phyloP scores from a whole-genome alignment of 78 protist species.

The Dictyostelium citrinum region DNA sequence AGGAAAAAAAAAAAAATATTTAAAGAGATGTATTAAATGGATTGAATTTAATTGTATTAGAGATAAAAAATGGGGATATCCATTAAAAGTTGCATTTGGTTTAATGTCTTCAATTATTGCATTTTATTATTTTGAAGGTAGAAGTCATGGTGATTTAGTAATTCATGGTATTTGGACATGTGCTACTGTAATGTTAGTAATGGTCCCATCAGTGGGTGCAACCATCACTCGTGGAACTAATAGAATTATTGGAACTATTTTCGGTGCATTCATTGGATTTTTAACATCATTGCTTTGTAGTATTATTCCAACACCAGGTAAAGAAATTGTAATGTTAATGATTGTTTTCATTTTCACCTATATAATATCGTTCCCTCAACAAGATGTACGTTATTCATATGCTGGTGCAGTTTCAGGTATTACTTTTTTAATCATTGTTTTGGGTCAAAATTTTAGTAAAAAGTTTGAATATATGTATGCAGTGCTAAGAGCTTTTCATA shows the following conservation, averaged over 20 bases:
- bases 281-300: background rate
- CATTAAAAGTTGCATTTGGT: constrained; percentile 35
- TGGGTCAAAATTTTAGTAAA: background rate
- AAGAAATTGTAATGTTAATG: background rate
- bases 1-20: background rate
- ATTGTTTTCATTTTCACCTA: background rate
- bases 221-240: constrained; percentile 16
- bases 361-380: constrained; percentile 36
- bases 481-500: constrained; percentile 12
- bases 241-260: constrained; percentile 41
- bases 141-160: background rate
- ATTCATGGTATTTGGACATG: constrained; percentile 64
- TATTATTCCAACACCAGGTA: background rate
- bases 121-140: constrained; percentile 55
- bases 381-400: constrained; percentile 32
- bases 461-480: constrained; percentile 17
- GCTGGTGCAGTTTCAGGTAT: constrained; percentile 52
- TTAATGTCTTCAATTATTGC: background rate
- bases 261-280: constrained; percentile 34
- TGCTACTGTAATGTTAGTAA: constrained; percentile 44
- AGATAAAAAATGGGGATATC: constrained; percentile 53
- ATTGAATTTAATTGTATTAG: background rate
- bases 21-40: background rate
- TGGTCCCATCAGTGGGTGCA: constrained; percentile 52
- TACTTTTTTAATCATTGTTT: constrained; percentile 19